Conservation (phyloP, 345 rosid species). For the Corymbia maculata region DNA sequence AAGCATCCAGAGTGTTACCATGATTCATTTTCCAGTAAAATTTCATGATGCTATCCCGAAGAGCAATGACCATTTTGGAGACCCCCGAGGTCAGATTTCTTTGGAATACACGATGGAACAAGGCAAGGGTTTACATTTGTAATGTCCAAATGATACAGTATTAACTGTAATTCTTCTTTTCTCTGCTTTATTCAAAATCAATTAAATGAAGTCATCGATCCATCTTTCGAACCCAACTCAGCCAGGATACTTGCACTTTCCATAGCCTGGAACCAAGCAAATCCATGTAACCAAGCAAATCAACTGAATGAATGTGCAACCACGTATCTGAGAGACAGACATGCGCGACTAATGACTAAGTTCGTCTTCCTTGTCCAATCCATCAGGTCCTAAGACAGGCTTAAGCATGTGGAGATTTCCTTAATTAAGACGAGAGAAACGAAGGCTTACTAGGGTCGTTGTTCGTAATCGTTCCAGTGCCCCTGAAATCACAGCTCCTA, state of each 20-base stretch:
- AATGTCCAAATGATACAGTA: not conserved
- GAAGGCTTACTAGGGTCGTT: constrained; percentile 29
- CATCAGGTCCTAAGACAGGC: not conserved
- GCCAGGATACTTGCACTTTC: not conserved
- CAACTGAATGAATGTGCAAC: not conserved
- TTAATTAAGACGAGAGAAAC: not conserved
- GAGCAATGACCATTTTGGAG: not conserved
- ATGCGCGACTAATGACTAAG: not conserved
- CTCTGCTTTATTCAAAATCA: not conserved
- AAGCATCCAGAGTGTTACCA: not conserved
- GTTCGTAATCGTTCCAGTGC: constrained; percentile 44
- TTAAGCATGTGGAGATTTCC: not conserved
- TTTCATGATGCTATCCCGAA: not conserved
- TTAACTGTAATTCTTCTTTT: not conserved
- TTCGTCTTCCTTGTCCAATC: not conserved
- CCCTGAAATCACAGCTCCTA: constrained; percentile 63
- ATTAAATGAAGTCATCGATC: not conserved
- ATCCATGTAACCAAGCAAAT: not conserved
- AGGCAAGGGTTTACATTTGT: not conserved
- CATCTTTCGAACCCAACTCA: not conserved
- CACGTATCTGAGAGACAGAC: not conserved
- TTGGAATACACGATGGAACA: not conserved
- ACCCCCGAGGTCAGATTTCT: not conserved
- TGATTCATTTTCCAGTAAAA: no score
- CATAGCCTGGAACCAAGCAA: not conserved